Percentiles rank a stretch among this genome's conserved stretches.
Conservation (phyloP, 148 eudicot species). For the Rhododendron ferrugineum region DNA sequence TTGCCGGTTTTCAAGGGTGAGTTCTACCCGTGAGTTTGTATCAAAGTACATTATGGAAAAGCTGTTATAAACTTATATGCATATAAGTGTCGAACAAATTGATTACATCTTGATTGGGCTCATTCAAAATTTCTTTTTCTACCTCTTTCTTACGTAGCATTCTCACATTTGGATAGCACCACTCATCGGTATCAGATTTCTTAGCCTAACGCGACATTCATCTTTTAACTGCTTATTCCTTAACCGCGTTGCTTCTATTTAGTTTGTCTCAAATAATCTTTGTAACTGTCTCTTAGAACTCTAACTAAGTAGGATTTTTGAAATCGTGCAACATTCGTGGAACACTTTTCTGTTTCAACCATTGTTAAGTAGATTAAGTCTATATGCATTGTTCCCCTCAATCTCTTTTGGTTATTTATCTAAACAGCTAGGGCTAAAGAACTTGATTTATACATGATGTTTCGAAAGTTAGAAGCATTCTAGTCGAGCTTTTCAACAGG, state of each 20-base stretch:
- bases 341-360: not conserved
- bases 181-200: not conserved
- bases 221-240: not conserved
- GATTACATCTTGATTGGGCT: not conserved
- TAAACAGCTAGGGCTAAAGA: not conserved
- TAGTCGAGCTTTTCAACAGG: not conserved
- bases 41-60: not conserved
- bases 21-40: too few relatives aligned
- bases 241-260: not conserved
- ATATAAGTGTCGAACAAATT: not conserved
- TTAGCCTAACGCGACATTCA: not conserved
- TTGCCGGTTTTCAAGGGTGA: too few relatives aligned
- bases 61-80: not conserved
- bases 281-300: not conserved
- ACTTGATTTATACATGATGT: not conserved
- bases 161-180: not conserved
- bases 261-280: not conserved
- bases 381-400: not conserved
- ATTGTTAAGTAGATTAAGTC: not conserved
- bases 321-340: not conserved
- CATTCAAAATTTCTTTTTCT: not conserved
- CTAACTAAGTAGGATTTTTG: not conserved
- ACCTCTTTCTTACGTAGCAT: not conserved
- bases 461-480: not conserved
- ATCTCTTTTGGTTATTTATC: not conserved